These are phyloP conservation scores for Colletotrichum tropicale DNA, from an alignment of 2,329 filamentous ascomycete genomes.

Conservation along the genomic window DNA sequence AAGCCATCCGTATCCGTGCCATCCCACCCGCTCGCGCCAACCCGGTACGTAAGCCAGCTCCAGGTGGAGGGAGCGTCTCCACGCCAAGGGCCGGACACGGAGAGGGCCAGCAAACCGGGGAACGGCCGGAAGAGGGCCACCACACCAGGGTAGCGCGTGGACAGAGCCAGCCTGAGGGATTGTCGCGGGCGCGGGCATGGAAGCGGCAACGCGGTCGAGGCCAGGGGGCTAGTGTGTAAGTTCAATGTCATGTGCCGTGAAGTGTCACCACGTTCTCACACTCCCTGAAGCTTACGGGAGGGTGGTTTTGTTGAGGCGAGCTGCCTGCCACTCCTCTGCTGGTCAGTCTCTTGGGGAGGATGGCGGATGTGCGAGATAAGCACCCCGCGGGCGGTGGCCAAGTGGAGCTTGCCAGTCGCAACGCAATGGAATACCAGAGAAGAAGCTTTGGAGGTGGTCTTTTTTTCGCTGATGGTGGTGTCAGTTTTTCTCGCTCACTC, in stretches of 20 bases:
- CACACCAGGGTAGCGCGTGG: constrained; percentile 8
- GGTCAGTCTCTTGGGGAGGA: background rate
- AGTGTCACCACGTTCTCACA: constrained; percentile 10
- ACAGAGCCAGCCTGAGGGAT: background rate
- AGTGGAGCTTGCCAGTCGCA: background rate
- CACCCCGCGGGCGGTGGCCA: background rate
- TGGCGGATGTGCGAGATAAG: constrained; percentile 9
- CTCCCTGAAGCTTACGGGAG: background rate
- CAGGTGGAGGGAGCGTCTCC: constrained; percentile 7
- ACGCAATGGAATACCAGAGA: background rate
- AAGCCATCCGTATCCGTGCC: background rate
- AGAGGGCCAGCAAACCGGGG: constrained; percentile 15
- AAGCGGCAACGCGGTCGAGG: background rate
- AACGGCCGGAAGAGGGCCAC: constrained; percentile 2
- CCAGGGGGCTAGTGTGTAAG: constrained; percentile 3
- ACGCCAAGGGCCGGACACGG: constrained; percentile 6
- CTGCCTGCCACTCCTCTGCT: background rate
- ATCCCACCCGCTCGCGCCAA: background rate
- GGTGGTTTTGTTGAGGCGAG: constrained; percentile 11
- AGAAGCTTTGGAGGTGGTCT: background rate
- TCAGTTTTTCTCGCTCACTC: background rate
- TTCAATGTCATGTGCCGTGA: constrained; percentile 12
- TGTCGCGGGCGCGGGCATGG: background rate
- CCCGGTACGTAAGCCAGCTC: background rate
- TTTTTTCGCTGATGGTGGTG: background rate